Conservation (phyloP, 805 yeast species). For the Candida manassasensis region DNA sequence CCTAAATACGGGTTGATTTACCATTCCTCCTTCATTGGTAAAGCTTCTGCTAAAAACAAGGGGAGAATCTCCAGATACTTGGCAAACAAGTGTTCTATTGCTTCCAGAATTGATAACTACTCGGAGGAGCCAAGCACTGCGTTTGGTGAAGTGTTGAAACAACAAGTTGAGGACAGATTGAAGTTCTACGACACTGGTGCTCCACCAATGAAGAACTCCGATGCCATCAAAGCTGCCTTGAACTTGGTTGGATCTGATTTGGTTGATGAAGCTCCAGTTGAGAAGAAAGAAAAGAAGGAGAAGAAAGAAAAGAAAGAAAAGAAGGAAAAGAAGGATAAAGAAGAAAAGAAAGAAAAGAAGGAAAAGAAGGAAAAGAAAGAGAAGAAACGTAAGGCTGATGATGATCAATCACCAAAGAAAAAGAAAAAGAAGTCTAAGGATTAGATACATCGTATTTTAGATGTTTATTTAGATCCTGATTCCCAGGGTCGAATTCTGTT, state of each 20-base stretch:
- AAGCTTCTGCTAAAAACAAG: constrained; percentile 93
- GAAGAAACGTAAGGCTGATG: constrained; percentile 32
- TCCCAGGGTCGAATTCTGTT: constrained; percentile 10
- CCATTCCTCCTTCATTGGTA: constrained; percentile 91
- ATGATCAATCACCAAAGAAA: constrained; percentile 35
- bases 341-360: constrained; percentile 29
- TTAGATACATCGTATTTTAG: constrained; percentile 14
- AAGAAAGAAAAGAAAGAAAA: constrained; percentile 22
- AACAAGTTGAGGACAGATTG: constrained; percentile 97
- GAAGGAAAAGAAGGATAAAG: constrained; percentile 22
- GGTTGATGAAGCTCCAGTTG: constrained; percentile 24
- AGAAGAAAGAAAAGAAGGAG: constrained; percentile 21
- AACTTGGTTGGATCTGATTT: constrained; percentile 54
- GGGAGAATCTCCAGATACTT: constrained; percentile 98
- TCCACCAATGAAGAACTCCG: constrained; percentile 93
- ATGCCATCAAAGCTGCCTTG: constrained; percentile 90
- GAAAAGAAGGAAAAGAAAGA: constrained; percentile 31
- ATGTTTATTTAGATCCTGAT: constrained; percentile 1
- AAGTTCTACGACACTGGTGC: constrained; percentile 94
- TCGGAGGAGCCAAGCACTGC: constrained; percentile 89
- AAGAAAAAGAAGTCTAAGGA: constrained; percentile 46
- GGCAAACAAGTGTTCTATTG: constrained; percentile 98
- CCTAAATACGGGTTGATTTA: constrained; percentile 94
- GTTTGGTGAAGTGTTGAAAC: constrained; percentile 86
- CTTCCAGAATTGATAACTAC: constrained; percentile 96